These are phyloP conservation scores for Cystobasidium slooffiae DNA, from an alignment of 1,284 basidiomycete genomes.

Conservation along the genomic window DNA sequence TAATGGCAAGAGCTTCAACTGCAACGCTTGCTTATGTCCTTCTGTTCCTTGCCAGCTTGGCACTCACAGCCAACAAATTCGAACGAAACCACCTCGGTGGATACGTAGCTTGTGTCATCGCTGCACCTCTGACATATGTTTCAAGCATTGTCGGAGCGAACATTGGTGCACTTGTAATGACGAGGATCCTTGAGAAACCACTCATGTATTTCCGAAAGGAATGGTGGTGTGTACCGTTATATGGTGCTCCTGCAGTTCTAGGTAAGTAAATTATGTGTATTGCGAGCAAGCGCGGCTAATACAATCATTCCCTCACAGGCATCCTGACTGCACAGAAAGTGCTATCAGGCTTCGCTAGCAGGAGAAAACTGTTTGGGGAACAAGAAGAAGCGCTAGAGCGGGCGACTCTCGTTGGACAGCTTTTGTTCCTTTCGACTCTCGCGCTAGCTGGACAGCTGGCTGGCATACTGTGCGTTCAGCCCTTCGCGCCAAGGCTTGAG, in stretches of 20 bases:
- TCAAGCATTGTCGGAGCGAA: slow-evolving; percentile 68
- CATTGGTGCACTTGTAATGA: slow-evolving; percentile 73
- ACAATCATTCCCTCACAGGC: slow-evolving; percentile 26
- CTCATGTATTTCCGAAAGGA: slow-evolving; percentile 63
- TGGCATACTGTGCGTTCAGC: slow-evolving; percentile 70
- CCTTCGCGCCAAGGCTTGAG: slow-evolving; percentile 64
- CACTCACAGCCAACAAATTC: slow-evolving; percentile 13
- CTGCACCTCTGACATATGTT: slow-evolving; percentile 54
- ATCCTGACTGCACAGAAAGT: slow-evolving; percentile 44
- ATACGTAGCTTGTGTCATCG: slow-evolving; percentile 49
- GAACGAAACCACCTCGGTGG: slow-evolving; percentile 1
- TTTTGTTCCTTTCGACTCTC: slow-evolving; percentile 66
- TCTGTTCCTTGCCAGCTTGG: slow-evolving; percentile 52
- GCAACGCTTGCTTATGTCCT: slow-evolving; percentile 72
- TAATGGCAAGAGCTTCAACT: slow-evolving; percentile 69
- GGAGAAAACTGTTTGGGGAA: slow-evolving; percentile 36
- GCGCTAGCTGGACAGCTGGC: slow-evolving; percentile 66
- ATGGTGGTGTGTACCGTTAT: slow-evolving; percentile 72
- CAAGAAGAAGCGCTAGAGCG: slow-evolving; percentile 62
- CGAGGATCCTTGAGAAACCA: slow-evolving; percentile 65
- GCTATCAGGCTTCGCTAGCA: slow-evolving; percentile 42
- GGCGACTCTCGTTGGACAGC: slow-evolving; percentile 66
- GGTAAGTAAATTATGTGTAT: slow-evolving; percentile 66
- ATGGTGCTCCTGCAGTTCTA: slow-evolving; percentile 71
- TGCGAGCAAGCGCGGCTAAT: too few species aligned